Conservation (phyloP, 805 yeast genomes). For the Cyberlindnera subsufficiens region DNA sequence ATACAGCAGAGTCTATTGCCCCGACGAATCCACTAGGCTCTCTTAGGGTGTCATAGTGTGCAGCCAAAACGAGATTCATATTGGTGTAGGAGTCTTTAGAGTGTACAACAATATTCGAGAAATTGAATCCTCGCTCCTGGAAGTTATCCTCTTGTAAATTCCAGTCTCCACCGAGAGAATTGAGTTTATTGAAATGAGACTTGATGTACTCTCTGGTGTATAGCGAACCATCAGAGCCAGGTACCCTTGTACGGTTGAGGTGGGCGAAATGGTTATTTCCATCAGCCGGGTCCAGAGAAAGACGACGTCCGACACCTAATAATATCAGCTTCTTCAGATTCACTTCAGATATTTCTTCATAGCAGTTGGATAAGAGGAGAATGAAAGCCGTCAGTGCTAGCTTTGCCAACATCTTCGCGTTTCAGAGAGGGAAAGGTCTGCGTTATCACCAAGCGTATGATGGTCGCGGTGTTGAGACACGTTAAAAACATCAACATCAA, state of each 20-base stretch:
- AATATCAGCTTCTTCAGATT: slow-evolving; percentile 3
- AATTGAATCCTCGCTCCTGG: slow-evolving; percentile 27
- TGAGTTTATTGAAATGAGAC: slow-evolving; percentile 26
- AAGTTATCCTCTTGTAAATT: slow-evolving; percentile 31
- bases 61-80: slow-evolving; percentile 34
- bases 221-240: slow-evolving; percentile 37
- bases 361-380: background rate
- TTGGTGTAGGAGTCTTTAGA: slow-evolving; percentile 11
- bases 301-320: slow-evolving; percentile 8
- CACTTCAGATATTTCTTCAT: slow-evolving; percentile 3
- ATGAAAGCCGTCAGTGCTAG: background rate
- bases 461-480: too few species aligned
- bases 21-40: slow-evolving; percentile 52
- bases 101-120: slow-evolving; percentile 33
- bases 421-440: too few species aligned
- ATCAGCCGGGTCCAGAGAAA: slow-evolving; percentile 12
- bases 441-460: too few species aligned
- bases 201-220: slow-evolving; percentile 32
- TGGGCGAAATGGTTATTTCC: slow-evolving; percentile 21
- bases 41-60: slow-evolving; percentile 46
- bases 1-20: slow-evolving; percentile 54
- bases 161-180: slow-evolving; percentile 22
- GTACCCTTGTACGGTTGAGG: slow-evolving; percentile 33
- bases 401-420: too few species aligned
- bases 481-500: too few species aligned